Evolutionary conservation across 75 land plant species (phyloP), one percentile per base, ranked within the genome.

Genomic region (Cunninghamia lanceolata): DNA sequence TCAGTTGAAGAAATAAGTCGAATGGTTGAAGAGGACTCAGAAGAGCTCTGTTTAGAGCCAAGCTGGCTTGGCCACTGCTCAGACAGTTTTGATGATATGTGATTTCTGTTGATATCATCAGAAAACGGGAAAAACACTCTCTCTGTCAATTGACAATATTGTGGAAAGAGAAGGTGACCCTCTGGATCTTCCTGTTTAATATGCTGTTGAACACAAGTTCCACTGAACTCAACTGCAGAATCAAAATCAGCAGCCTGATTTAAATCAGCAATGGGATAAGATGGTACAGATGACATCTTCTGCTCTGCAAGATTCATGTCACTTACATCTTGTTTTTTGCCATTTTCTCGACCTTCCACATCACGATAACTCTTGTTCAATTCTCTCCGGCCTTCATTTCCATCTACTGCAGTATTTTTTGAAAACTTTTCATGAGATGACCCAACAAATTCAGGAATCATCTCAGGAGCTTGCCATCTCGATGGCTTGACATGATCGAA

Each of bases 111-210:
- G 5, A 43, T 76, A 35, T 53, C 86, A 32, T 82, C 56, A 63
- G 78, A 83, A 32, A 63, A 87, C 36, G 89, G 89, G 77, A 93
- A 91, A 78, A 91, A 87, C 78, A 36, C 30, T 30, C 52, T 89
- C 79, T 89, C 90, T 54, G 80, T 83, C n/a, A 36, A 68, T 84
- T 43, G 45, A 10, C 28, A 79, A 43, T 79, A 46, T 25, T 79
- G 50, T 9, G 47, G 50, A 43, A 43, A 25, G 46, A 3, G 40
- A 25, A 28, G n/a, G 10, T 43, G 32, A 32, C 46, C 11, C 39
- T 28, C 47, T 43, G 46, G 47, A 79, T 79, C 10, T 10, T 2
- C 30, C 45, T n/a, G 82, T 28, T 79, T 32, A 43, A 79, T 43
- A 79, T 79, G 47, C 3, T 79, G 82, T 28, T 79, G 82, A 79